phyloP scores from a whole-genome alignment of 148 eudicot genomes.

The Polygonum maritimum region DNA sequence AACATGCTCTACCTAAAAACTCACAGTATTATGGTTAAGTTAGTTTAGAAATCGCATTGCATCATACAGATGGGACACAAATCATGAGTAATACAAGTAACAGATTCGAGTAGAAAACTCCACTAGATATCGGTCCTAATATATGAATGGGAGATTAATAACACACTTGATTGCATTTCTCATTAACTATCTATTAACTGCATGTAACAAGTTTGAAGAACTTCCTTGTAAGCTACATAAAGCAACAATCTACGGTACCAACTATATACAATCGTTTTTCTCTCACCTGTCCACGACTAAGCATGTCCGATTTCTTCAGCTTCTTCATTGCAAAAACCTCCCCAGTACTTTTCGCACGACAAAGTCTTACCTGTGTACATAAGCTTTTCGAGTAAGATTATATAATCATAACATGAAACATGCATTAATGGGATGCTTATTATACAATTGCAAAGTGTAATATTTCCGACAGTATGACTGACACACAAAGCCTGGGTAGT shows the following conservation, averaged over 20 bases:
- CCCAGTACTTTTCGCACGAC: slow-evolving; percentile 57
- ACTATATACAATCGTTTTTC: neutral
- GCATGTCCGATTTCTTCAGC: slow-evolving; percentile 69
- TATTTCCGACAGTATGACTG: neutral
- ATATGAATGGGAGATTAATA: neutral
- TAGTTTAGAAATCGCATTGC: neutral
- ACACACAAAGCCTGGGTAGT: neutral
- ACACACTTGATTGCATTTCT: neutral
- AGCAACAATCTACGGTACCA: neutral
- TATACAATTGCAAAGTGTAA: neutral
- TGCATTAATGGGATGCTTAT: neutral
- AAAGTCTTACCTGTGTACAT: slow-evolving; percentile 48
- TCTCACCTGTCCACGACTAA: slow-evolving; percentile 68
- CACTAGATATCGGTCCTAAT: neutral
- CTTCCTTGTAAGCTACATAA: neutral
- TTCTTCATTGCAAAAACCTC: slow-evolving; percentile 70
- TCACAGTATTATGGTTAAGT: neutral
- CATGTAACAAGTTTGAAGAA: neutral
- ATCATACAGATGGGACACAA: neutral
- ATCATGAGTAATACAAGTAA: neutral
- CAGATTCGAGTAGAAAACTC: neutral
- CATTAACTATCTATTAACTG: neutral
- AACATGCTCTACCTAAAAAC: slow-evolving; percentile 66
- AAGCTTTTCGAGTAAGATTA: neutral
- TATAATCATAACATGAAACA: neutral